Base-by-base conservation (phyloP, 257 asterid genomes). In the Coffea eugenioides region DNA sequence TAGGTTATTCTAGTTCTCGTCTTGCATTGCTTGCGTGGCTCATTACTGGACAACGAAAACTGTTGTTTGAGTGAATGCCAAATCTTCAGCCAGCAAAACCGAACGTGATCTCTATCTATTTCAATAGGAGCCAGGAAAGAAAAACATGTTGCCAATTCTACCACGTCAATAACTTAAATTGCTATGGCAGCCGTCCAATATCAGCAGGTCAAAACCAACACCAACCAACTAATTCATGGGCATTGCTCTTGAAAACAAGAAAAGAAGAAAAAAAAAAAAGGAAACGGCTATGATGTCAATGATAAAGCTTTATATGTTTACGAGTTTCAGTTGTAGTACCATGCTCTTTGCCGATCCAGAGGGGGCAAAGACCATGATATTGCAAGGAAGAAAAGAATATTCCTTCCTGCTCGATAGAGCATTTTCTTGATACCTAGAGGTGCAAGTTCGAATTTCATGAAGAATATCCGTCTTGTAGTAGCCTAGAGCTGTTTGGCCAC, bases 21-120 rank as follows among this genome's bases (percentile, higher is more conserved):
- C 54, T 11, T 36, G 25, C 16, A 43, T 75, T 18, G 81, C 15
- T 74, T 39, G 69, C 82, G 82, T 82, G 85, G 78, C 46, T 77
- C 70, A 48, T 70, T 71, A 9, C 8, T 12, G 43, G 56, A 62
- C 85, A 82, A 27, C 31, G 72, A 46, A 46, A 36, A 56, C 51
- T 41, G 45, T 75, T 34, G 45, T 14, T 39, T 13, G 16, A 75
- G 65, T 54, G 12, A 9, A 36, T 7, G 31, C 1, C 39, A 71
- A 62, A n/a, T 62, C 68, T 62, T 62, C 68, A n/a, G 12, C 39
- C 36, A 20, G 9, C 59, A 43, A 61, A 21, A 15, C 16, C 23
- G 61, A 61, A 62, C 48, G 46, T 64, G 57, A 27, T 45, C 59
- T 43, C 79, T 59, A 43, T 7, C 21, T 16, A 43, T 20, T 0